A percentile compares a stretch with the other conserved stretches of the same genome.
Evolutionary conservation across 345 rosid genomes (phyloP).

Genomic region (Orychophragmus violaceus): DNA sequence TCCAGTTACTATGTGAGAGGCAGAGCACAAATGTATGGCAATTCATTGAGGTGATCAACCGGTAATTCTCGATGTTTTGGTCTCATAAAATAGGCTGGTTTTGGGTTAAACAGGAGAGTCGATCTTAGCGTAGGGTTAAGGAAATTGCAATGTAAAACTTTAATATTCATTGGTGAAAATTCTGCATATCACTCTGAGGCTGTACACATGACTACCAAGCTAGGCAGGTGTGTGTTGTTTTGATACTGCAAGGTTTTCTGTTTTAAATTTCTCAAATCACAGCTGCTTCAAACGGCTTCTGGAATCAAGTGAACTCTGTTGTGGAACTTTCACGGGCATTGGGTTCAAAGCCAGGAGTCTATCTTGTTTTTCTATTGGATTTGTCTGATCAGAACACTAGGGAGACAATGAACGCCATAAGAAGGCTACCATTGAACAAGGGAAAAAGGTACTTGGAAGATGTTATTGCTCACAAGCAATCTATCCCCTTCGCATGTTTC

Average conservation of each 20-base stretch:
- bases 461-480: constrained; percentile 93
- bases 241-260: no score
- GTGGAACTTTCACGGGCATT: no score
- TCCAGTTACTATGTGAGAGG: constrained; percentile 74
- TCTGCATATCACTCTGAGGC: constrained; percentile 86
- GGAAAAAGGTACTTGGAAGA: constrained; percentile 95
- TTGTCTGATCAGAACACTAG: constrained; percentile 57
- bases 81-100: no score
- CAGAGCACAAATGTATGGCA: constrained; percentile 71
- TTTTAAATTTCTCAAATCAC: no score
- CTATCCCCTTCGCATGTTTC: constrained; percentile 88
- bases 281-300: no score
- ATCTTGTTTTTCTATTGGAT: neutral
- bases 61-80: constrained; percentile 38
- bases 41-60: constrained; percentile 74
- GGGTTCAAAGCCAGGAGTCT: no score
- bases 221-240: constrained; percentile 77
- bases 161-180: no score
- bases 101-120: constrained; percentile 53
- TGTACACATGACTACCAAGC: constrained; percentile 66
- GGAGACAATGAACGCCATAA: constrained; percentile 80
- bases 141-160: constrained; percentile 68
- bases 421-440: no score
- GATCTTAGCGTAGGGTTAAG: constrained; percentile 71
- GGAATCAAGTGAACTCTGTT: no score